Evolutionary conservation across 2,329 filamentous ascomycete species (phyloP).

Genomic region (Epichloe aotearoae): DNA sequence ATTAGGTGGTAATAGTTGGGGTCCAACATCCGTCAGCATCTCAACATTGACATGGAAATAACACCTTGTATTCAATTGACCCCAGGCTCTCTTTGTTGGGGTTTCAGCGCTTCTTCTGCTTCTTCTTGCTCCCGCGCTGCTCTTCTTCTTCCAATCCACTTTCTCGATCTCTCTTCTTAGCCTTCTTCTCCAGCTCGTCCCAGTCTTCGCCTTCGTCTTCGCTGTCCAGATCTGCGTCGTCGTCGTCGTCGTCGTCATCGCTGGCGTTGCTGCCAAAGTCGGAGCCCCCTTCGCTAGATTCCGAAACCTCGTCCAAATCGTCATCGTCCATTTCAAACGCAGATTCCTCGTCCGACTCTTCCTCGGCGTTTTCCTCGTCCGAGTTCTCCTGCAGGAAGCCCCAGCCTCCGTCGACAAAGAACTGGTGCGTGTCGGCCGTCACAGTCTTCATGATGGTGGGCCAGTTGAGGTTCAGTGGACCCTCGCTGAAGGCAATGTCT

Average conservation of each 20-base stretch:
- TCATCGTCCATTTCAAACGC: conserved; percentile 85
- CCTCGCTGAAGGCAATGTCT: conserved; percentile 88
- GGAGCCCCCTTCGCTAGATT: conserved; percentile 66
- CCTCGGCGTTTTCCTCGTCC: conserved; percentile 65
- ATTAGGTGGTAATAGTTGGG: too few species aligned
- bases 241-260: conserved; percentile 61
- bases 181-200: conserved; percentile 90
- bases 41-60: too few species aligned
- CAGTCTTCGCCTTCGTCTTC: conserved; percentile 80
- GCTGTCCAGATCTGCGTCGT: conserved; percentile 43
- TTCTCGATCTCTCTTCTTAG: conserved; percentile 71
- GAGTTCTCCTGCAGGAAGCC: conserved; percentile 79
- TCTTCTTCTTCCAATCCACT: conserved; percentile 41
- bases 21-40: too few species aligned
- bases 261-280: conserved; percentile 87
- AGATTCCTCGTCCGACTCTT: conserved; percentile 77
- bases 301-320: conserved; percentile 72
- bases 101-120: conserved; percentile 24
- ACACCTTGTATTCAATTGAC: too few species aligned
- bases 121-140: conserved; percentile 49
- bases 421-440: conserved; percentile 80
- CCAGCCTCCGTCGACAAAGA: conserved; percentile 94
- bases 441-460: conserved; percentile 99
- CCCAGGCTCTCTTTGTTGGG: too few species aligned
- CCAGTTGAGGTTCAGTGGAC: conserved; percentile 96